These are phyloP conservation scores for Brettanomyces sp. DNA, from an alignment of 805 yeast genomes.

Conservation along the genomic window DNA sequence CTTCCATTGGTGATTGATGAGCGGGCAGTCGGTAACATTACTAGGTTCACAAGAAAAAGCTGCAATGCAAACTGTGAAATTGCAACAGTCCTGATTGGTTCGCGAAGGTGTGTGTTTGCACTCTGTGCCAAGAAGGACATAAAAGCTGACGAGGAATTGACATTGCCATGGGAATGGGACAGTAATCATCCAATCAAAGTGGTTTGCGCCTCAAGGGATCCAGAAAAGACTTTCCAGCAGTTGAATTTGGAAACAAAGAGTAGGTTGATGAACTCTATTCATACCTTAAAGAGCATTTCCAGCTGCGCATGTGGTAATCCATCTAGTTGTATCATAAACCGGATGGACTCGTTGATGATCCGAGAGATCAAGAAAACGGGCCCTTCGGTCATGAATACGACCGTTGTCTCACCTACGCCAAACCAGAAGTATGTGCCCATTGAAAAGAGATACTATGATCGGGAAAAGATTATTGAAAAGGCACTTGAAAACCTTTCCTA, in stretches of 20 bases:
- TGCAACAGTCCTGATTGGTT: slow-evolving; percentile 36
- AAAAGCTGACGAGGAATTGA: slow-evolving; percentile 58
- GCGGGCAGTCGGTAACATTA: slow-evolving; percentile 66
- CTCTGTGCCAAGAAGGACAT: slow-evolving; percentile 50
- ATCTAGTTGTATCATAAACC: slow-evolving; percentile 35
- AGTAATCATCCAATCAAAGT: slow-evolving; percentile 59
- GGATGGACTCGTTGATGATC: slow-evolving; percentile 21
- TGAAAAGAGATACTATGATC: slow-evolving; percentile 19
- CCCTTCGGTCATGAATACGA: slow-evolving; percentile 44
- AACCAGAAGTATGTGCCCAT: slow-evolving; percentile 25
- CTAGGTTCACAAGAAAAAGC: slow-evolving; percentile 66
- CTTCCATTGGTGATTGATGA: slow-evolving; percentile 67
- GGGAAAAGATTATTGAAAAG: slow-evolving; percentile 15
- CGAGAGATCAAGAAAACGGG: slow-evolving; percentile 54
- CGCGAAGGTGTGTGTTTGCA: slow-evolving; percentile 35
- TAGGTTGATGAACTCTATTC: slow-evolving; percentile 49
- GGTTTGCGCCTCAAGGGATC: slow-evolving; percentile 19
- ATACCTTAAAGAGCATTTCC: slow-evolving; percentile 48
- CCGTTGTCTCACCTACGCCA: slow-evolving; percentile 17
- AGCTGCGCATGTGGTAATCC: slow-evolving; percentile 53
- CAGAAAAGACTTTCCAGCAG: slow-evolving; percentile 33
- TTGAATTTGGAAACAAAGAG: slow-evolving; percentile 40
- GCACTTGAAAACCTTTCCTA: background rate
- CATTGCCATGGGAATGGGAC: slow-evolving; percentile 90
- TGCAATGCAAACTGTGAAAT: slow-evolving; percentile 72